A percentile compares a stretch with the other conserved stretches of the same genome.
Evolutionary conservation across 139 green algal species (phyloP).

Genomic region (Mesotaenium endlicherianum): DNA sequence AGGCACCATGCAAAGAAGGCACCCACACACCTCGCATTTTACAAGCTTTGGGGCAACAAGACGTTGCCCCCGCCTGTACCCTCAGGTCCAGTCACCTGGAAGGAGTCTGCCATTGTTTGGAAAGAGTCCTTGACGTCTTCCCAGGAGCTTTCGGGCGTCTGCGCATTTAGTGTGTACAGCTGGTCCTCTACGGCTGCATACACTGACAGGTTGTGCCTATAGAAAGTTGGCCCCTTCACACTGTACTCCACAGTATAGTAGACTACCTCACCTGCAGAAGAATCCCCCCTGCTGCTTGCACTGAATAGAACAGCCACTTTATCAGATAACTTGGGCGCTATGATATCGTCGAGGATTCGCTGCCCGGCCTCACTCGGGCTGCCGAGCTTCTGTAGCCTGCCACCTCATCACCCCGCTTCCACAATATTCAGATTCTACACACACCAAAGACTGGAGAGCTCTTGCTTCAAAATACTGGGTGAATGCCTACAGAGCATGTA

Average conservation of each 20-base stretch:
- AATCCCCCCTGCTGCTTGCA: constrained; percentile 42
- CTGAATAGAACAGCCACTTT: constrained; percentile 61
- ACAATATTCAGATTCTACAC: too few relatives aligned
- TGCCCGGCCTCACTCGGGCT: neutral
- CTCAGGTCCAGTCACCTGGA: neutral
- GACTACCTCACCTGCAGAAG: constrained; percentile 49
- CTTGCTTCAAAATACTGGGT: too few relatives aligned
- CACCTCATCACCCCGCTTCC: neutral
- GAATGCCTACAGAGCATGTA: too few relatives aligned
- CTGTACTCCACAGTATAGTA: constrained; percentile 85
- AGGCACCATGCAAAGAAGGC: too few relatives aligned
- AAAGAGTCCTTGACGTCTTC: neutral
- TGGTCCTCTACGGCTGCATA: constrained; percentile 57
- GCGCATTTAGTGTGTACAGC: constrained; percentile 35
- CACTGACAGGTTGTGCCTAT: constrained; percentile 79
- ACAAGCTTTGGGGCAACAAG: too few relatives aligned
- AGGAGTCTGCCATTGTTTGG: neutral
- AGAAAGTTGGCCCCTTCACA: constrained; percentile 63
- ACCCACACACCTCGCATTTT: too few relatives aligned
- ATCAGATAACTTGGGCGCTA: constrained; percentile 21
- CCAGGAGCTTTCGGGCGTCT: constrained; percentile 4
- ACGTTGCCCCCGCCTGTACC: too few relatives aligned
- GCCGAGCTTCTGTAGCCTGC: constrained; percentile 30
- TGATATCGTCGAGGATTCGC: constrained; percentile 26
- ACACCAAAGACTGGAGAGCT: too few relatives aligned